phyloP scores from a whole-genome alignment of 2,329 filamentous ascomycete genomes.

The Alternaria viburni region DNA sequence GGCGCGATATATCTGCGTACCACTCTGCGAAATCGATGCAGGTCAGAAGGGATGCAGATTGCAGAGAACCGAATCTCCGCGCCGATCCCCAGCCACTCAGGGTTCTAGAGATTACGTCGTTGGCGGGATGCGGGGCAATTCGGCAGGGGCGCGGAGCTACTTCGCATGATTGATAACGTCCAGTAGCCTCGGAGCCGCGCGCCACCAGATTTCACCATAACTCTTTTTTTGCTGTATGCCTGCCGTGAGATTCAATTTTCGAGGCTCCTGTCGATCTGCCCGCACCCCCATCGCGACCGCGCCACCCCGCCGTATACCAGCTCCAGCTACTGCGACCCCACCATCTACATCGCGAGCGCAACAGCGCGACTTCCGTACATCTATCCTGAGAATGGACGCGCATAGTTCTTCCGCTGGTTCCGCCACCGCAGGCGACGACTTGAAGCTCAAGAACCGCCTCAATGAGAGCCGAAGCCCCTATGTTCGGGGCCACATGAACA shows the following conservation, averaged over 20 bases:
- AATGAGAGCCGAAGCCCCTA: conserved; percentile 70
- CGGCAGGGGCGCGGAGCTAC: conserved; percentile 6
- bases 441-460: conserved; percentile 62
- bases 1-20: not conserved
- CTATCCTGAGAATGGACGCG: conserved; percentile 40
- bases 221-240: conserved; percentile 30
- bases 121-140: conserved; percentile 16
- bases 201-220: not conserved
- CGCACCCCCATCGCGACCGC: conserved; percentile 13
- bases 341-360: conserved; percentile 22
- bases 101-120: conserved; percentile 18
- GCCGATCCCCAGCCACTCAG: conserved; percentile 5
- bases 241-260: conserved; percentile 34
- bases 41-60: conserved; percentile 3
- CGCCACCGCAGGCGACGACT: conserved; percentile 23
- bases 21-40: conserved; percentile 6
- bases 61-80: not conserved
- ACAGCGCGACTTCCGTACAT: conserved; percentile 33
- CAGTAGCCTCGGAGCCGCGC: conserved; percentile 6
- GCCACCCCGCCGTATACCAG: not conserved
- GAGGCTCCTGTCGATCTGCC: conserved; percentile 33
- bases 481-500: conserved; percentile 76
- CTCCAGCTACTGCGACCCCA: conserved; percentile 10
- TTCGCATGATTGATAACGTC: conserved; percentile 8
- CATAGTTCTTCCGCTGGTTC: conserved; percentile 23